phyloP scores from a whole-genome alignment of 352 stramenopile species.

The Blastocystis sp. region DNA sequence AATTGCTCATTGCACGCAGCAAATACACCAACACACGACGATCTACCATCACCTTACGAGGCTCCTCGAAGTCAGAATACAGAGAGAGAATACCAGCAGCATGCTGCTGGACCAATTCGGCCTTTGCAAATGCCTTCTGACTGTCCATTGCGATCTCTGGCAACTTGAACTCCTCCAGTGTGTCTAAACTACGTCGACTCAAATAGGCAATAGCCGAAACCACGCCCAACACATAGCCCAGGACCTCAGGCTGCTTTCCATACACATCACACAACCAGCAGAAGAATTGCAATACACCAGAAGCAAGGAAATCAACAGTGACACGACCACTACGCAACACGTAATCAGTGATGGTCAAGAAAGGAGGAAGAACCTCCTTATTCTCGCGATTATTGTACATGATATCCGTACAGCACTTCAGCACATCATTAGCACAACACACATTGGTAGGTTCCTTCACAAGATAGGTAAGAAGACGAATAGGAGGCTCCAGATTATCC shows the following conservation, averaged over 20 bases:
- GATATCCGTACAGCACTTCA: conserved; percentile 49
- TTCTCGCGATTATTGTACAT: conserved; percentile 48
- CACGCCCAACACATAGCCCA: conserved; percentile 55
- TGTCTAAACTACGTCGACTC: background rate
- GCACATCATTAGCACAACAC: conserved; percentile 40
- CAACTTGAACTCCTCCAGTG: conserved; percentile 52
- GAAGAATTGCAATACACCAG: conserved; percentile 20
- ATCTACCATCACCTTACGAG: conserved; percentile 47
- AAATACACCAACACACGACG: conserved; percentile 4
- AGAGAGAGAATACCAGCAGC: conserved; percentile 14
- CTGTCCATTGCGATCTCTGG: conserved; percentile 40
- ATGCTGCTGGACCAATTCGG: conserved; percentile 60
- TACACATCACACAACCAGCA: conserved; percentile 62
- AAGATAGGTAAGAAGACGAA: conserved; percentile 45
- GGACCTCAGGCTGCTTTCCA: conserved; percentile 37
- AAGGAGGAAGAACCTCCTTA: conserved; percentile 25
- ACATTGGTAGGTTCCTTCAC: background rate
- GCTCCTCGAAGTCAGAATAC: conserved; percentile 49
- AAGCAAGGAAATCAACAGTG: conserved; percentile 27
- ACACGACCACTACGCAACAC: conserved; percentile 33
- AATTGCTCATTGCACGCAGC: conserved; percentile 61
- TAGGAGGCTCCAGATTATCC: conserved; percentile 8
- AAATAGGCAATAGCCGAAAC: conserved; percentile 42
- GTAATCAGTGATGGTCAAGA: conserved; percentile 30
- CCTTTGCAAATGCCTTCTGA: conserved; percentile 58